Conservation (phyloP, 495 filamentous ascomycete genomes). For the Xylaria grammica region DNA sequence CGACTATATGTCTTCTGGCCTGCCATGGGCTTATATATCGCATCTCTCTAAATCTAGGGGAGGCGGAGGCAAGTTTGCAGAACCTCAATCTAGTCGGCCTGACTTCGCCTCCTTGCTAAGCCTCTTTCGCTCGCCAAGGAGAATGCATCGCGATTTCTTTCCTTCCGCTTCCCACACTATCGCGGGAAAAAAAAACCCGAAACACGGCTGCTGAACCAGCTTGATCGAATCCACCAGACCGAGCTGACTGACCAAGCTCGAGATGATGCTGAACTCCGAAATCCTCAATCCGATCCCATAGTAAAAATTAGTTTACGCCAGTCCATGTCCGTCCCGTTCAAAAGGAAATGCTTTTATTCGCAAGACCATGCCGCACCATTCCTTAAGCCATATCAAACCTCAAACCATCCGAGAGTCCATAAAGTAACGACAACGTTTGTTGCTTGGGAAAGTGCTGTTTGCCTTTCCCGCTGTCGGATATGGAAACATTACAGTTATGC, state of each 20-base stretch:
- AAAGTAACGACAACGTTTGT: neutral
- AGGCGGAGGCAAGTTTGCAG: conserved; percentile 9
- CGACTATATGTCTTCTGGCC: neutral
- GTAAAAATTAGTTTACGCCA: neutral
- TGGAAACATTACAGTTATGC: conserved; percentile 7
- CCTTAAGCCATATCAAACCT: conserved; percentile 7
- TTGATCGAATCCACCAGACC: conserved; percentile 2
- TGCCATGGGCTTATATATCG: conserved; percentile 8
- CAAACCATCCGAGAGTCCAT: conserved; percentile 2
- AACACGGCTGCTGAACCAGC: neutral
- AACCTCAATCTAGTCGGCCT: conserved; percentile 19
- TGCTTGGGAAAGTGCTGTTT: conserved; percentile 8
- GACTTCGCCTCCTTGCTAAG: neutral
- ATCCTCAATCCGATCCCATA: neutral
- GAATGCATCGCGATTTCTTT: neutral
- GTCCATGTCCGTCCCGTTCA: neutral
- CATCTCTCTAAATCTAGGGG: conserved; percentile 17
- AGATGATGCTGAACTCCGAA: conserved; percentile 16
- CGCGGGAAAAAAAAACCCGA: neutral
- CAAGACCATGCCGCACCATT: conserved; percentile 9
- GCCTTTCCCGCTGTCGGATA: neutral
- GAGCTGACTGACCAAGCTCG: neutral
- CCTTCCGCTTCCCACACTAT: neutral
- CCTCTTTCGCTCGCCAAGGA: neutral
- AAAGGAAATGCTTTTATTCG: conserved; percentile 13